Percentiles rank a stretch among this genome's conserved stretches.
phyloP scores from a whole-genome alignment of 495 filamentous ascomycete species.

The Entonaema liquescens region DNA sequence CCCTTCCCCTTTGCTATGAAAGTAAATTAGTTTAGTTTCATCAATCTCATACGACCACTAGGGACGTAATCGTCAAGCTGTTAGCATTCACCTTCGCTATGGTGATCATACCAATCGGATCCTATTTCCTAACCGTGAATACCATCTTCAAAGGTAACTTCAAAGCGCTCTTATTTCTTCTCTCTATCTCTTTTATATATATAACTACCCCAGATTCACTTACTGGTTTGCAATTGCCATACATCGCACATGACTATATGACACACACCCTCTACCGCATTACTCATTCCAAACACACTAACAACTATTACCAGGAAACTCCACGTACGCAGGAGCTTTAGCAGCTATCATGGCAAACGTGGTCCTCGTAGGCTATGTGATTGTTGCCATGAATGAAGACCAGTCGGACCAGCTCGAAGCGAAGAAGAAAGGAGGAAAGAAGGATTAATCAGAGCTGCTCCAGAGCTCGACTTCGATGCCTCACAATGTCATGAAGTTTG shows the following conservation, averaged over 20 bases:
- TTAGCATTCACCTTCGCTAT: constrained; percentile 91
- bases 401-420: constrained; percentile 62
- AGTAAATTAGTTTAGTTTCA: neutral
- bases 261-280: neutral
- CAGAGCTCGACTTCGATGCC: neutral
- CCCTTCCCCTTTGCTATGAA: constrained; percentile 5
- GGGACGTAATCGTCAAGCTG: constrained; percentile 88
- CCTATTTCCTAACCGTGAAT: constrained; percentile 84
- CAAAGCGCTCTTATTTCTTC: neutral
- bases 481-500: neutral
- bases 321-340: constrained; percentile 82
- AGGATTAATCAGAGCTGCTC: constrained; percentile 21
- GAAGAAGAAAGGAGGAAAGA: constrained; percentile 42
- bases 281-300: constrained; percentile 5
- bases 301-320: constrained; percentile 68
- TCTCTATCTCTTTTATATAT: neutral
- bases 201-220: neutral
- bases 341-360: constrained; percentile 92
- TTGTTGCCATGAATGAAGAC: constrained; percentile 92
- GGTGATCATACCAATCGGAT: constrained; percentile 82
- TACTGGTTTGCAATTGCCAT: neutral
- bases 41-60: constrained; percentile 49
- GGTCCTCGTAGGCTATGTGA: constrained; percentile 87
- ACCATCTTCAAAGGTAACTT: constrained; percentile 75
- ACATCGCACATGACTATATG: neutral